Evolutionary conservation across 768 basidiomycete genomes (phyloP), one percentile per base, ranked within the genome.

Genomic region (Gyrodon lividus): DNA sequence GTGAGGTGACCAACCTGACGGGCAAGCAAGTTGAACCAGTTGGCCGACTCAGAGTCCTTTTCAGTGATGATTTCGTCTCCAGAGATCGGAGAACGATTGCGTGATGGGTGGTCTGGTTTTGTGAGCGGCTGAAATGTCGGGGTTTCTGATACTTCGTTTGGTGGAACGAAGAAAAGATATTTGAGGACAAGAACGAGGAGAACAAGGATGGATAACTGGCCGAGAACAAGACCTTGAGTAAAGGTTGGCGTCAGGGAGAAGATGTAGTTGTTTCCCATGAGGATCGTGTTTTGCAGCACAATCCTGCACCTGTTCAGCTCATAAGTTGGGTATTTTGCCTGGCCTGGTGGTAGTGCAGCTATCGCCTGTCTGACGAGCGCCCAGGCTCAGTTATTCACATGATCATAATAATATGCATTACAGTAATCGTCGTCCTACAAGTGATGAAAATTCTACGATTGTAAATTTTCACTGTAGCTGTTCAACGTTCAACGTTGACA

Each of bases 141-240:
- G 0, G 77, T 74, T 55, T 80, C 80, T 60, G 79, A 76, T 0
- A 78, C 77, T 56, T 78, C 71, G 52, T 79, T 74, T 23, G 82
- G 77, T 6, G 89, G 83, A 60, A 97, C 92, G 56, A 99, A 86
- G 65, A 99, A 97, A 50, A 98, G 84, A 72, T 97, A 98, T 65
- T 91, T 90, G 71, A 99, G 83, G 65, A 99, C 81, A 55, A 94
- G 72, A 42, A 76, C 77, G 24, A 91, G 78, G 42, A 95, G 77
- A 45, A 87, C 62, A 39, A 92, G 74, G 60, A 99, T 86, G 22
- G 93, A 95, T 19, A 92, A 76, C 69, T 98, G 96, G 50, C 96
- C 96, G 39, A 98, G 71, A 34, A 99, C 75, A 31, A 99, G 81
- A 14, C 96, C 96, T 66, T 98, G 95, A 0, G 95, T 97, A 71